These are phyloP conservation scores for Cicer bijugum DNA, from an alignment of 306 rosid genomes.

Conservation along the genomic window DNA sequence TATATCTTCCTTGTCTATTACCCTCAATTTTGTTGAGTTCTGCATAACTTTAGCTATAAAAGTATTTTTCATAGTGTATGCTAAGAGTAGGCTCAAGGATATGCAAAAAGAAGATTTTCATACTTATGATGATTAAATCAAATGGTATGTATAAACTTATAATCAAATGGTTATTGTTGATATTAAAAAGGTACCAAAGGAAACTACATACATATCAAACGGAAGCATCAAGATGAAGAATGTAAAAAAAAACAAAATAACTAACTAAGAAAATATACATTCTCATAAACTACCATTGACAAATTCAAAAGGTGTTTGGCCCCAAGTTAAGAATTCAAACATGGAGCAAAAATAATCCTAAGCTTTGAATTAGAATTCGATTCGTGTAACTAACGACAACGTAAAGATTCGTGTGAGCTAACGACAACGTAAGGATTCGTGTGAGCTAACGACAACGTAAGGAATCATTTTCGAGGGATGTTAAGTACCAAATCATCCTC, in stretches of 20 bases:
- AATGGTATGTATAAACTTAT: too few relatives aligned
- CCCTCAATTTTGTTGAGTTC: too few relatives aligned
- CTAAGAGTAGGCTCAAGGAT: too few relatives aligned
- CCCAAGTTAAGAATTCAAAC: conserved; percentile 36
- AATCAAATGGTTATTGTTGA: too few relatives aligned
- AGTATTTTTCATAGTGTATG: too few relatives aligned
- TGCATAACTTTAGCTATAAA: too few relatives aligned
- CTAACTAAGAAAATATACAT: conserved; percentile 24
- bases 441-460: background rate
- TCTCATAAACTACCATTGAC: conserved; percentile 26
- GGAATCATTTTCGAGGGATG: conserved; percentile 25
- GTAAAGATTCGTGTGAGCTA: too few relatives aligned
- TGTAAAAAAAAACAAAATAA: background rate
- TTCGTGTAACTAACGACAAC: too few relatives aligned
- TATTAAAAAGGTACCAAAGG: background rate
- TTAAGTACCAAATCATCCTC: conserved; percentile 27
- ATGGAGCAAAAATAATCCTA: conserved; percentile 22
- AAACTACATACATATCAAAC: background rate
- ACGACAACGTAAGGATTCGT: background rate
- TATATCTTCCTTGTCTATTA: too few relatives aligned
- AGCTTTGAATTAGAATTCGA: conserved; percentile 19
- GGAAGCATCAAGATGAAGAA: background rate
- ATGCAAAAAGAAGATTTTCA: too few relatives aligned
- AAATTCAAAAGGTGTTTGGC: conserved; percentile 37
- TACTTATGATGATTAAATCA: too few relatives aligned